A percentile compares a stretch with the other conserved stretches of the same genome.
Conservation (phyloP, 768 basidiomycete species). For the Collybia sordida region DNA sequence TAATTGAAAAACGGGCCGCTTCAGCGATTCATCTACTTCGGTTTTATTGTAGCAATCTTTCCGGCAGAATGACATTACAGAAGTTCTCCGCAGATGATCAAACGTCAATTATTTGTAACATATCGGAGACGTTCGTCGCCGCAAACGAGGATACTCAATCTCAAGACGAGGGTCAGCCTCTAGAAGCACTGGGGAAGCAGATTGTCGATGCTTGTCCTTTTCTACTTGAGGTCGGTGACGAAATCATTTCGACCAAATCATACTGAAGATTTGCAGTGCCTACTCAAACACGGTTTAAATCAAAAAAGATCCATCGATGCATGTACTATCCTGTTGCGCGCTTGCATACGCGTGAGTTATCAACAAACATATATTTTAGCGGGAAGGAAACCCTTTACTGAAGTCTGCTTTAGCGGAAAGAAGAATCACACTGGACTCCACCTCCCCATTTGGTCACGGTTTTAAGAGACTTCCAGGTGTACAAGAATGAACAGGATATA, state of each 20-base stretch:
- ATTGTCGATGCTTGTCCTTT: slow-evolving; percentile 49
- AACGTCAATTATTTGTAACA: slow-evolving; percentile 41
- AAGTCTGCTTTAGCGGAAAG: slow-evolving; percentile 36
- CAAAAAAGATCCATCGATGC: slow-evolving; percentile 31
- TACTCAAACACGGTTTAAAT: slow-evolving; percentile 5
- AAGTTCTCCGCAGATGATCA: slow-evolving; percentile 44
- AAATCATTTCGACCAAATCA: too few relatives aligned
- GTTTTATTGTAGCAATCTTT: slow-evolving; percentile 45
- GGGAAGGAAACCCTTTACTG: not conserved
- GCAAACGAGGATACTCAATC: slow-evolving; percentile 30
- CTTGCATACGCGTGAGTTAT: slow-evolving; percentile 37
- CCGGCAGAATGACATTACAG: slow-evolving; percentile 47
- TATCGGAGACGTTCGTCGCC: slow-evolving; percentile 43
- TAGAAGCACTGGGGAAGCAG: slow-evolving; percentile 40
- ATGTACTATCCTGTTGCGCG: slow-evolving; percentile 41
- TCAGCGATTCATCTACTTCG: slow-evolving; percentile 47
- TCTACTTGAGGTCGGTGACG: slow-evolving; percentile 44
- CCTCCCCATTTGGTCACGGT: slow-evolving; percentile 36
- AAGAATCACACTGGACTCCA: slow-evolving; percentile 38
- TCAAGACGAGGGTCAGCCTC: slow-evolving; percentile 22
- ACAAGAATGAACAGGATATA: slow-evolving; percentile 27
- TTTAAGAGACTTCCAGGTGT: slow-evolving; percentile 29
- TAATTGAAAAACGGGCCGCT: slow-evolving; percentile 38
- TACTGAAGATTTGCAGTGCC: too few relatives aligned
- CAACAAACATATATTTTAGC: not conserved